Evolutionary conservation across 306 rosid genomes (phyloP).

Genomic region (Adenanthera pavonina): DNA sequence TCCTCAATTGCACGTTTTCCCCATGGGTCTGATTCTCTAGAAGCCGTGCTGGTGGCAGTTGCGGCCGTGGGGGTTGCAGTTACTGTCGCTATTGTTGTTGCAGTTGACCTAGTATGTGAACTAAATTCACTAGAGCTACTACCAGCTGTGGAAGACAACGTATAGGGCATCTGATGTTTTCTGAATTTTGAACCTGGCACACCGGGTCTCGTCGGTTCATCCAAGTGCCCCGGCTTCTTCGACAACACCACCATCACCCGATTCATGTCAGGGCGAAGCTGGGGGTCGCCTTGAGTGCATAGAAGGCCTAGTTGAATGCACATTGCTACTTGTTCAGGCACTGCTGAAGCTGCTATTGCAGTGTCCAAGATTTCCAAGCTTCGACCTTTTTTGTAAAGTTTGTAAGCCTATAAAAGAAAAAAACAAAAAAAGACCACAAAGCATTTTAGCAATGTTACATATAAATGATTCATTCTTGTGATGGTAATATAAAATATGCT

Average conservation of each 20-base stretch:
- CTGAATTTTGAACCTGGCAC: neutral
- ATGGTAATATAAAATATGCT: neutral
- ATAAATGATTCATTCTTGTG: neutral
- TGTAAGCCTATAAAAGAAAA: conserved; percentile 56
- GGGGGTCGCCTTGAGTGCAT: conserved; percentile 60
- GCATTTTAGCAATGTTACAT: neutral
- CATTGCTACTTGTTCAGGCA: conserved; percentile 60
- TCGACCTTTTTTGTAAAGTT: conserved; percentile 61
- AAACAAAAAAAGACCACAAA: neutral
- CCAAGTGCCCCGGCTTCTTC: conserved; percentile 52
- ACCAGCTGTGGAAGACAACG: conserved; percentile 5
- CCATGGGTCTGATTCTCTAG: neutral
- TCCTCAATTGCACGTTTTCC: neutral
- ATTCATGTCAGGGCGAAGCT: conserved; percentile 57
- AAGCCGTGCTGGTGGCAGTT: neutral
- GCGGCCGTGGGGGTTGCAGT: neutral
- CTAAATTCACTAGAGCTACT: neutral
- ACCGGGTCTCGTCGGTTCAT: conserved; percentile 63
- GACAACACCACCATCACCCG: conserved; percentile 63
- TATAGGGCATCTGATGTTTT: neutral
- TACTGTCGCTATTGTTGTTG: neutral
- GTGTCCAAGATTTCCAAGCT: conserved; percentile 65
- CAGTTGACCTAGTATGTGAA: neutral
- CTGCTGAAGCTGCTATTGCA: conserved; percentile 51
- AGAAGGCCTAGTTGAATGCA: conserved; percentile 35